These are phyloP conservation scores for Psidium friedrichsthalianum DNA, from an alignment of 345 rosid species.

Conservation along the genomic window DNA sequence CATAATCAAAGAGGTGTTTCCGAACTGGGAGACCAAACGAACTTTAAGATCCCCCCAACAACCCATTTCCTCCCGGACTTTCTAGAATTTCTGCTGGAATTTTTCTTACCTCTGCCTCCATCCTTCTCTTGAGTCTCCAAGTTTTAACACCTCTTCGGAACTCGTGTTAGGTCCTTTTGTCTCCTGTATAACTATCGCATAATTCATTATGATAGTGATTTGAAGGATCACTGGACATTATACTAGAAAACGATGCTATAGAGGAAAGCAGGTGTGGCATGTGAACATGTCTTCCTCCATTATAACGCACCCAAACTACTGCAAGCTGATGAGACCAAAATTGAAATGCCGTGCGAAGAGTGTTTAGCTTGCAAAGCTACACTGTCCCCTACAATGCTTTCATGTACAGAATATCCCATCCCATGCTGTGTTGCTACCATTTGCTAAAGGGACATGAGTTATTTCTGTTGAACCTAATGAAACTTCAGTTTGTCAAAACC, in stretches of 20 bases:
- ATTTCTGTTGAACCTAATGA: neutral
- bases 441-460: neutral
- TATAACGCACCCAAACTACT: neutral
- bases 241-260: conserved; percentile 2
- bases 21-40: conserved; percentile 43
- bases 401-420: neutral
- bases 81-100: conserved; percentile 57
- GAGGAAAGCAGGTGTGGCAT: conserved; percentile 1
- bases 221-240: neutral
- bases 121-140: neutral
- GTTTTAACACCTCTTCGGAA: too few relatives aligned
- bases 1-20: conserved; percentile 59
- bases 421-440: neutral
- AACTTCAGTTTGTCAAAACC: neutral
- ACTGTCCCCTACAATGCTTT: neutral
- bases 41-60: conserved; percentile 64
- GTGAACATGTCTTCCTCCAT: conserved; percentile 7
- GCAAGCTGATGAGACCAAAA: neutral
- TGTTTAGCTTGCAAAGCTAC: neutral
- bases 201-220: conserved; percentile 3
- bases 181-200: neutral
- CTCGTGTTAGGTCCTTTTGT: too few relatives aligned
- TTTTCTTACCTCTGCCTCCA: conserved; percentile 63
- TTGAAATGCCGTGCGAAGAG: conserved; percentile 13
- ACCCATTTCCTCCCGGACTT: conserved; percentile 45